A percentile compares a stretch with the other conserved stretches of the same genome.
Conservation (phyloP, 495 filamentous ascomycete species). For the Immersiella caudata region DNA sequence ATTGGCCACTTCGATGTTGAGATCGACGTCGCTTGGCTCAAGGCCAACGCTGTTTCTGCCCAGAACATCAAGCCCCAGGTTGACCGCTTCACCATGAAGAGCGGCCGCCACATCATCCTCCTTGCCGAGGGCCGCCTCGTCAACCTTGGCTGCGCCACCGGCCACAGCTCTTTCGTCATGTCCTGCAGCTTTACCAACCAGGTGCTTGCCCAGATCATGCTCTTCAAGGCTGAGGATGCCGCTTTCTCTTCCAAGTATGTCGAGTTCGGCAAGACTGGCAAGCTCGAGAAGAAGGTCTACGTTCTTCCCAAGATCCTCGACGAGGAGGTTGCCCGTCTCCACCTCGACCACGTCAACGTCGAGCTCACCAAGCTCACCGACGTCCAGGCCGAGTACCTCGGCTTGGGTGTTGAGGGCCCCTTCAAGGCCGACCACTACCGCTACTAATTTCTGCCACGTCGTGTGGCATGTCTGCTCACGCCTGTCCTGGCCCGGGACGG, state of each 20-base stretch:
- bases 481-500: constrained; percentile 20
- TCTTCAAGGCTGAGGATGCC: constrained; percentile 89
- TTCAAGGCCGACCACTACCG: constrained; percentile 88
- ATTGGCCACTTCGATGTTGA: constrained; percentile 99
- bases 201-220: constrained; percentile 97
- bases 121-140: constrained; percentile 98
- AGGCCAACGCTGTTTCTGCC: constrained; percentile 85
- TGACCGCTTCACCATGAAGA: constrained; percentile 93
- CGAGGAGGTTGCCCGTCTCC: constrained; percentile 94
- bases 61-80: constrained; percentile 99
- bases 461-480: constrained; percentile 6
- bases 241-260: constrained; percentile 90
- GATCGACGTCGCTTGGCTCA: constrained; percentile 99
- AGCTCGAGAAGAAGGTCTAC: constrained; percentile 91
- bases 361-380: constrained; percentile 83
- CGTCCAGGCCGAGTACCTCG: constrained; percentile 92
- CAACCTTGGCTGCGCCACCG: constrained; percentile 98
- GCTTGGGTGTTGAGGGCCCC: constrained; percentile 79
- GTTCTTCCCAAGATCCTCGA: constrained; percentile 98
- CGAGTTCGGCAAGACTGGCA: constrained; percentile 87
- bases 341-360: constrained; percentile 92
- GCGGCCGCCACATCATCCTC: constrained; percentile 95
- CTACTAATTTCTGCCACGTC: constrained; percentile 50
- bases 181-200: constrained; percentile 99
- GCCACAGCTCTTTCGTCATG: constrained; percentile 99